Evolutionary conservation across 345 rosid species (phyloP).

Genomic region (Dipteronia sinensis): DNA sequence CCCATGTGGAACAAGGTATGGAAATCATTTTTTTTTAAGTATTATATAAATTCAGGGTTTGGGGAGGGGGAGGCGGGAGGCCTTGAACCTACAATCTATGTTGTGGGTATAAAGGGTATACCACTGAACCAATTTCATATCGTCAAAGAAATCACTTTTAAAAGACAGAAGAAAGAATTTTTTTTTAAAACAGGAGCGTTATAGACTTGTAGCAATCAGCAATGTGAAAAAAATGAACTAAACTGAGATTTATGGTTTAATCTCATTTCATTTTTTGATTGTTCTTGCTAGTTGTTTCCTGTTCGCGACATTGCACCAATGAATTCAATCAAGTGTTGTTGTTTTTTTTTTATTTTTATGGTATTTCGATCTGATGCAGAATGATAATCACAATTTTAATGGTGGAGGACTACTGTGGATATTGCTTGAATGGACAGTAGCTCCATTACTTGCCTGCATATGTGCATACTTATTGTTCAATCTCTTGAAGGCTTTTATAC

Average conservation of each 20-base stretch:
- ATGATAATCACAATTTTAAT: slow-evolving; percentile 28
- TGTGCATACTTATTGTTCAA: slow-evolving; percentile 25
- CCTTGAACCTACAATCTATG: too few relatives aligned
- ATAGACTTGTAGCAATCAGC: too few relatives aligned
- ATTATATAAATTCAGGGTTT: too few relatives aligned
- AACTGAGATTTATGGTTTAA: neutral
- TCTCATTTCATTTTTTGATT: neutral
- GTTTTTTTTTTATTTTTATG: neutral
- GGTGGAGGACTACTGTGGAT: slow-evolving; percentile 36
- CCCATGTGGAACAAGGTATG: slow-evolving; percentile 33
- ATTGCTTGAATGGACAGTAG: slow-evolving; percentile 35
- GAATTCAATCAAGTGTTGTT: neutral
- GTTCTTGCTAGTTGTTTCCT: neutral
- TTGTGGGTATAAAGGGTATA: too few relatives aligned
- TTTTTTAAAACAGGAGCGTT: too few relatives aligned
- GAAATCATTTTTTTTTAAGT: too few relatives aligned
- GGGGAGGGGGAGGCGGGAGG: too few relatives aligned
- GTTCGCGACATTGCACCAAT: neutral
- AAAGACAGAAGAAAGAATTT: too few relatives aligned
- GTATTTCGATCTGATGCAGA: slow-evolving; percentile 22
- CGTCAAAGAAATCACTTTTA: too few relatives aligned
- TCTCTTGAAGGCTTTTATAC: slow-evolving; percentile 27
- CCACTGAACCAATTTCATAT: too few relatives aligned
- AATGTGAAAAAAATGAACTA: too few relatives aligned
- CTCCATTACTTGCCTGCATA: slow-evolving; percentile 31